Conservation (phyloP, 306 rosid species). For the Trifolium repens region DNA sequence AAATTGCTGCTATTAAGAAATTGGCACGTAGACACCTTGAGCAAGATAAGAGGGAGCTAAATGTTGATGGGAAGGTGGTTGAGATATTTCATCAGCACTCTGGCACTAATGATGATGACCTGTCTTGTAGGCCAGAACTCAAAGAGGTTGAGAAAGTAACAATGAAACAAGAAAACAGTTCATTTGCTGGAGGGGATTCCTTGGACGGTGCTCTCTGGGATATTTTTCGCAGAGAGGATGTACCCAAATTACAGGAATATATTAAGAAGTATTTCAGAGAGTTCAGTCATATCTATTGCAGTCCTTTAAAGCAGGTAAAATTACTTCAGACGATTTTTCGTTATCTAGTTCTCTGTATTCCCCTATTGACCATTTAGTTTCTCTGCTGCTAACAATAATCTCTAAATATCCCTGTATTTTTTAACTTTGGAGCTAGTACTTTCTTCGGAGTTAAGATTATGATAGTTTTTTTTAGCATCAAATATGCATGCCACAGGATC, state of each 20-base stretch:
- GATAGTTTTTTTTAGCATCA: neutral
- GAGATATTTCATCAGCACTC: conserved; percentile 15
- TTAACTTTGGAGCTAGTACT: neutral
- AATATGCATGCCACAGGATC: neutral
- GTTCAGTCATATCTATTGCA: conserved; percentile 71
- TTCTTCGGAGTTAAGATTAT: neutral
- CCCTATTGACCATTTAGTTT: neutral
- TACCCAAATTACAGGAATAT: conserved; percentile 74
- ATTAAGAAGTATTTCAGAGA: conserved; percentile 71
- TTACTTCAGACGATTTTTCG: neutral
- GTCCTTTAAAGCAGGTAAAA: conserved; percentile 69
- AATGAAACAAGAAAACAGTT: neutral
- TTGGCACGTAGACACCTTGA: conserved; percentile 51
- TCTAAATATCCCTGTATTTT: neutral
- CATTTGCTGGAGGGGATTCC: conserved; percentile 37
- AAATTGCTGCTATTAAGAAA: conserved; percentile 35
- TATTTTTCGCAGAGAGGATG: conserved; percentile 89
- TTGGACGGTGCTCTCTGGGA: conserved; percentile 89
- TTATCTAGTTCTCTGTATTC: neutral
- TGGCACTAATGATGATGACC: conserved; percentile 12
- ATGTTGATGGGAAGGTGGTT: conserved; percentile 36
- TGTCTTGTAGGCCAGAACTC: conserved; percentile 17
- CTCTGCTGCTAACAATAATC: neutral
- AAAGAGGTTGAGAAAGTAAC: conserved; percentile 8
- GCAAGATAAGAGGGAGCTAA: conserved; percentile 67